These are phyloP conservation scores for Moniliophthora roreri DNA, from an alignment of 1,284 basidiomycete genomes.

Conservation along the genomic window DNA sequence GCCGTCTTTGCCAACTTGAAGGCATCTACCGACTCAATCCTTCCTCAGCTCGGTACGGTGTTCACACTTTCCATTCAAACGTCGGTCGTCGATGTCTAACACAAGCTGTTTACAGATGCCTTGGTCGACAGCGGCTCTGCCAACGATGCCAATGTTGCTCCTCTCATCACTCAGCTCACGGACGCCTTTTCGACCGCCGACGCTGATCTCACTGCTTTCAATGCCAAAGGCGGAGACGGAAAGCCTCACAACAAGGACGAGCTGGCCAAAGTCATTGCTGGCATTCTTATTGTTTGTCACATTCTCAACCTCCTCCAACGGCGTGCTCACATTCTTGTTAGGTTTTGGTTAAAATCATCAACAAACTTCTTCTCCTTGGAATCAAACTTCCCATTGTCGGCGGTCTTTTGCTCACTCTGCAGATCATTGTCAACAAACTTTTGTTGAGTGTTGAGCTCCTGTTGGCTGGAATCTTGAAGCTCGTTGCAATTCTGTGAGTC, in stretches of 20 bases:
- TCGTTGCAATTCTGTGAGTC: slow-evolving; percentile 7
- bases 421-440: slow-evolving; percentile 7
- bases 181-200: slow-evolving; percentile 5
- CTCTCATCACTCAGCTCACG: slow-evolving; percentile 5
- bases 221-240: slow-evolving; percentile 3
- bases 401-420: slow-evolving; percentile 2
- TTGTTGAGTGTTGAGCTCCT: slow-evolving; percentile 3
- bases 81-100: not conserved
- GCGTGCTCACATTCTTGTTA: not conserved
- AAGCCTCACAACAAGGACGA: slow-evolving; percentile 9
- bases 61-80: not conserved
- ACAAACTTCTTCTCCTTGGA: not conserved
- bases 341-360: not conserved
- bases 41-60: slow-evolving; percentile 9
- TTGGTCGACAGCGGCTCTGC: slow-evolving; percentile 9
- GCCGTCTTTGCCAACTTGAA: slow-evolving; percentile 6
- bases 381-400: slow-evolving; percentile 1
- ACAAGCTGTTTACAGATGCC: not conserved
- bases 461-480: slow-evolving; percentile 1
- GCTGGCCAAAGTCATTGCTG: slow-evolving; percentile 9
- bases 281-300: slow-evolving; percentile 8
- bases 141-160: slow-evolving; percentile 1
- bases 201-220: not conserved
- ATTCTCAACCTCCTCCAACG: not conserved
- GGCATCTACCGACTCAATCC: slow-evolving; percentile 7